Base-by-base conservation (phyloP, 805 yeast genomes). In the Myxozyma neglecta region DNA sequence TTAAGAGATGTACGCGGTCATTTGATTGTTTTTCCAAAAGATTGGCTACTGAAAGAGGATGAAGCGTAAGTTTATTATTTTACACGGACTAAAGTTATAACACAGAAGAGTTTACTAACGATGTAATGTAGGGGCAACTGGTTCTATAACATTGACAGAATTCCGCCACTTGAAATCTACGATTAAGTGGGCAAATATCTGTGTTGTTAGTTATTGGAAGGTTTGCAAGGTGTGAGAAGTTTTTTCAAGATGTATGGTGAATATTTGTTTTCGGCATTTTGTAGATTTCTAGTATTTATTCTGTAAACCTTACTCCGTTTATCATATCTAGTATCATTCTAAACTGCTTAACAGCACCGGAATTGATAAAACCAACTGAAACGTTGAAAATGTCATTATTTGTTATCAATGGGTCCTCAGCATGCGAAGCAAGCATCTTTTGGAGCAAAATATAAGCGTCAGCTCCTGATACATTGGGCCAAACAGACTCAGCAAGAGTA, bases 161-260 rank as follows among this genome's bases (percentile, higher is more conserved):
- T 94, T 34, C 97, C 98, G 5, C 99, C 99, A 1, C 85, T 94
- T 59, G 98, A 94, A 72, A 93, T 94, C 56, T 94, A 89, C 73
- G 93, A 91, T 70, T 90, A 65, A 53, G 18, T 1, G n/a, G 20
- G 18, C 37, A 40, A 24, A 4, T 18, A 7, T 37, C 35, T 8
- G 10, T 10, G 18, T 13, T 18, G 13, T 36, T 20, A 3, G 14
- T 42, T 42, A 5, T 42, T 42, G 14, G 3, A 42, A 20, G 18
- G 18, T 39, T 11, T 39, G 42, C n/a, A 39, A 39, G 2, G n/a
- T 39, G 42, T 39, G 42, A 39, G 13, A 6, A n/a, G n/a, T n/a
- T 39, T n/a, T 6, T 14, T 36, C 24, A 2, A 29, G 8, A 24
- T 51, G 46, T 40, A 51, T 50, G 11, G 13, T 24, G 42, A 5